Evolutionary conservation across 2,329 filamentous ascomycete genomes (phyloP).

Genomic region (Diaporthe humulicola): DNA sequence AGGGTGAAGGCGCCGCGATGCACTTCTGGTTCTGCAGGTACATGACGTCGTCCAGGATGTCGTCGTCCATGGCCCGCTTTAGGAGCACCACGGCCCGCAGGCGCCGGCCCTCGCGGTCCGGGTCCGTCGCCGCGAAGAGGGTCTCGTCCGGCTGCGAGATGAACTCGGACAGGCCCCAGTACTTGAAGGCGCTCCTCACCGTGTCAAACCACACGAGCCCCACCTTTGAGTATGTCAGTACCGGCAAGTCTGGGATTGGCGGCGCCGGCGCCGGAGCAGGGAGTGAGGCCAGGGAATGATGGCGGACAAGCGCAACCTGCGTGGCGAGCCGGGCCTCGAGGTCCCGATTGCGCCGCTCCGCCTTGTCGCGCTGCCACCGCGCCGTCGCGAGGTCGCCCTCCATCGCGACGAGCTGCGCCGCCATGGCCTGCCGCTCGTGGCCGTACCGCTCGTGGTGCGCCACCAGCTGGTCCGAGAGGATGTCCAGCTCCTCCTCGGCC

Average conservation of each 20-base stretch:
- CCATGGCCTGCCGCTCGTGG: not conserved
- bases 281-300: not conserved
- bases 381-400: slow-evolving; percentile 14
- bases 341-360: slow-evolving; percentile 9
- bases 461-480: slow-evolving; percentile 18
- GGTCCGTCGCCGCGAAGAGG: not conserved
- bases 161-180: slow-evolving; percentile 37
- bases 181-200: slow-evolving; percentile 33
- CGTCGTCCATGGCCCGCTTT: slow-evolving; percentile 37
- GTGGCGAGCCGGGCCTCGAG: not conserved
- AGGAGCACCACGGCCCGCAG: slow-evolving; percentile 32
- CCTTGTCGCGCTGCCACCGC: slow-evolving; percentile 11
- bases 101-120: slow-evolving; percentile 17
- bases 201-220: slow-evolving; percentile 34
- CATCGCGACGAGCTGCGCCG: slow-evolving; percentile 3
- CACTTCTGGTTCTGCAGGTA: slow-evolving; percentile 26
- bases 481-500: slow-evolving; percentile 10
- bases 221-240: slow-evolving; percentile 33
- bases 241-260: slow-evolving; percentile 32
- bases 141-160: slow-evolving; percentile 32
- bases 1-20: not conserved
- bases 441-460: slow-evolving; percentile 10
- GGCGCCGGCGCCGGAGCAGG: not conserved
- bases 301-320: slow-evolving; percentile 12
- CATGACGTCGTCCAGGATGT: slow-evolving; percentile 37